Conservation (phyloP, 257 asterid genomes). For the Agastache rugosa region DNA sequence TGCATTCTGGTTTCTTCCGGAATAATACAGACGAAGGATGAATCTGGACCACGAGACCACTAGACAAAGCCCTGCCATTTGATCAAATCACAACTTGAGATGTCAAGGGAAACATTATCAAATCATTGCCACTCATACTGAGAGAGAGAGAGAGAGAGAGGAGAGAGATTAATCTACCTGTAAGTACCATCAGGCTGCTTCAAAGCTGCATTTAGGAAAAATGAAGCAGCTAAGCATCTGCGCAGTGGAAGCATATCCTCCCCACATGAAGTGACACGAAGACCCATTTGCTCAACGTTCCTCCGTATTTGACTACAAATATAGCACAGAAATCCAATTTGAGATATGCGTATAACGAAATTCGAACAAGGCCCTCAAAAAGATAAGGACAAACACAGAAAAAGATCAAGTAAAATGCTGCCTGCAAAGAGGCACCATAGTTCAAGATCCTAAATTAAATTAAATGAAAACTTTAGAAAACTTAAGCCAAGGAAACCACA, state of each 20-base stretch:
- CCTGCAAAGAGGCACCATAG: no score
- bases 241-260: constrained; percentile 77
- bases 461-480: neutral
- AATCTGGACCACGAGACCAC: constrained; percentile 83
- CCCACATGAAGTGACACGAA: no score
- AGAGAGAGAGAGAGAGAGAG: neutral
- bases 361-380: neutral
- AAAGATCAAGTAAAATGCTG: neutral
- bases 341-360: no score
- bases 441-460: neutral
- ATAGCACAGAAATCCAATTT: constrained; percentile 30
- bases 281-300: constrained; percentile 82
- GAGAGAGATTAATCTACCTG: constrained; percentile 54
- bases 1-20: constrained; percentile 84
- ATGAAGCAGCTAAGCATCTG: constrained; percentile 90
- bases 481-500: constrained; percentile 16
- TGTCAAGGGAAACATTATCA: neutral
- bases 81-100: constrained; percentile 24
- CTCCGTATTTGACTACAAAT: constrained; percentile 74
- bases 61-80: constrained; percentile 76
- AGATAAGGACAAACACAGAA: neutral
- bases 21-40: constrained; percentile 91
- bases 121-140: neutral
- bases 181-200: constrained; percentile 93
- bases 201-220: constrained; percentile 93